Base-by-base conservation (phyloP, 352 stramenopile species). In the Pythium dissotocum region DNA sequence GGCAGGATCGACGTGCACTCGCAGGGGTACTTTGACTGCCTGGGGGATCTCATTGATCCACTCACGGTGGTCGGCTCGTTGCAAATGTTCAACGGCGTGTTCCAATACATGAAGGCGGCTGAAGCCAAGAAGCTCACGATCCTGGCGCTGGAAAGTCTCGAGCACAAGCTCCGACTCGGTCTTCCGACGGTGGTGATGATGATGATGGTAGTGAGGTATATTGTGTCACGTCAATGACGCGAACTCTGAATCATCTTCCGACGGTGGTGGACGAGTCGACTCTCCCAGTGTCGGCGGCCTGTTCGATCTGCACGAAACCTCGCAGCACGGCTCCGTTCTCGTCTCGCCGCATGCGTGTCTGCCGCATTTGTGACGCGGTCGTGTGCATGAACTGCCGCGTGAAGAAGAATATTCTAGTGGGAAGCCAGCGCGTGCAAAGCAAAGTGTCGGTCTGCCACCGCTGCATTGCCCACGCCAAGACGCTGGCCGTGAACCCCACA, bases 71-170 rank as follows among this genome's bases (percentile, higher is more conserved):
- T 75, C 28, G 69, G 66, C 42, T 79, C 74, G 4, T 67, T 70
- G 30, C 73, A 75, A 40, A 82, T 83, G 46, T 73, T 85, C 60
- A 62, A 48, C 5, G 70, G 64, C 0, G 60, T 84, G 6, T 71
- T 79, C 33, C 67, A 71, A 32, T 74, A 69, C 2, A 79, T 86
- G 9, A 58, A 64, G 2, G 85, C 76, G 26, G 77, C 80, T 0
- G 73, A 86, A 42, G 80, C 80, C 57, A 88, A 88, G 72, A 86
- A 83, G 56, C 65, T 88, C 18, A 85, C 78, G 58, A 57, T 85
- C 21, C 46, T 88, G n/a, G 62, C 77, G 4, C 54, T 62, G 14
- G 52, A 61, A 32, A 62, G 38, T 18, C 26, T 61, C 64, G 71
- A 46, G 52, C 71, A 53, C 65, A 76, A 51, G 14, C 53, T 38